Conservation (phyloP, 2,329 filamentous ascomycete species). For the Diaporthe humulicola region DNA sequence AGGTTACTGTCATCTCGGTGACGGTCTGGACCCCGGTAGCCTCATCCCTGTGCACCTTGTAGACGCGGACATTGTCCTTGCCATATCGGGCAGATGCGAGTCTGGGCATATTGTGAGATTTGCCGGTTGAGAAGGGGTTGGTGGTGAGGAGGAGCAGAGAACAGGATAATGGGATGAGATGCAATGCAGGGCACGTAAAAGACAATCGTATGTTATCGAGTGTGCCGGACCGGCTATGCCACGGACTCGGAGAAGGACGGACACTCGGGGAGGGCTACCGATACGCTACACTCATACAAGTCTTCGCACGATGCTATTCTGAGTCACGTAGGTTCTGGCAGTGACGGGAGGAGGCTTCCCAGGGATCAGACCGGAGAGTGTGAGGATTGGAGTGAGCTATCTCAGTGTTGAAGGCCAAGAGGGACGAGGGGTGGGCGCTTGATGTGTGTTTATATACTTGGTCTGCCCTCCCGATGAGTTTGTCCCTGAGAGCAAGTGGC, state of each 20-base stretch:
- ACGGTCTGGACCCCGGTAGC: conserved; percentile 85
- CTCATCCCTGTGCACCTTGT: conserved; percentile 89
- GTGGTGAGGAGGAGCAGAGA: background rate
- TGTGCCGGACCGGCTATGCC: conserved; percentile 4
- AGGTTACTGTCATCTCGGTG: conserved; percentile 94
- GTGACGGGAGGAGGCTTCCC: background rate
- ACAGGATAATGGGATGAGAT: background rate
- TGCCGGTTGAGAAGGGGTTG: background rate
- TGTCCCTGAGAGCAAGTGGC: background rate
- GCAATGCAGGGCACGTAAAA: conserved; percentile 14
- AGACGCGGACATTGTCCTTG: conserved; percentile 98
- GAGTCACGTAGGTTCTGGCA: background rate
- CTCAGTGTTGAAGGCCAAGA: background rate
- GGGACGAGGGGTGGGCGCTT: background rate
- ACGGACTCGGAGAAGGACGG: background rate
- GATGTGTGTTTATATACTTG: conserved; percentile 13
- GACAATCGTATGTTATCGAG: background rate
- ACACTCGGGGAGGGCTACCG: background rate
- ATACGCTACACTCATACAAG: conserved; percentile 12
- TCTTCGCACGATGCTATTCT: conserved; percentile 26
- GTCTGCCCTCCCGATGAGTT: background rate
- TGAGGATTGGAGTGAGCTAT: background rate
- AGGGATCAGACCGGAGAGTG: background rate
- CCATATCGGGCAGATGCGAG: conserved; percentile 80
- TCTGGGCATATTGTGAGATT: conserved; percentile 61